Evolutionary conservation across 805 yeast species (phyloP), one percentile per base, ranked within the genome.

Genomic region (Barnettozyma pratensis): DNA sequence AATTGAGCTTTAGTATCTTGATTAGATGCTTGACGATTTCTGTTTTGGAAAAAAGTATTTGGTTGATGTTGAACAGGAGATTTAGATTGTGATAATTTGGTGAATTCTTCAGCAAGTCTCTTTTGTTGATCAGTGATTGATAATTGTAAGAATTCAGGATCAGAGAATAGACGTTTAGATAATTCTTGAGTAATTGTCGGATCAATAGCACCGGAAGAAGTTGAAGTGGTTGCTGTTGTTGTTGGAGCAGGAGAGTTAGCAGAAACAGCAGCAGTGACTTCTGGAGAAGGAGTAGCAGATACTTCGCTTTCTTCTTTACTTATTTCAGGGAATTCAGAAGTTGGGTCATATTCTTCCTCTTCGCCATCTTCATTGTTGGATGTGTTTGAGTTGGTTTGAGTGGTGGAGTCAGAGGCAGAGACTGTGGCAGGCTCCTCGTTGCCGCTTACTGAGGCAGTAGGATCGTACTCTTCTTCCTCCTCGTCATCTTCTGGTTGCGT

Each of bases 41-140:
- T 31, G 34, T 31, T 31, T 2, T 11, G 49, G 57, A 63, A 64
- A 47, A 50, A 10, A 31, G 27, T 14, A 30, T 36, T 37, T 35
- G 39, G 35, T 66, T 63, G 7, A 69, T 25, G 36, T 19, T 34
- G 45, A 53, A 56, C 10, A 60, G 6, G 35, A 53, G 29, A 55
- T 53, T 39, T 46, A 29, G 44, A 37, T 26, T 46, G 41, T n/a
- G 39, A 59, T 52, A 65, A 54, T 38, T 57, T 53, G 49, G 71
- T 63, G 48, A 67, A 68, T 32, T 66, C 71, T 3, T 61, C 56
- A 8, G 70, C 54, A 28, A 73, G 60, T 37, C 57, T 57, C 29
- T 53, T 50, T 44, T 68, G 69, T 54, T 74, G 70, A 34, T 67
- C 66, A 3, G 43, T 49, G 8, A 73, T 71, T 4, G 71, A 45